Conservation (phyloP, 78 protist genomes). For the Chrysochromulina tobinii region DNA sequence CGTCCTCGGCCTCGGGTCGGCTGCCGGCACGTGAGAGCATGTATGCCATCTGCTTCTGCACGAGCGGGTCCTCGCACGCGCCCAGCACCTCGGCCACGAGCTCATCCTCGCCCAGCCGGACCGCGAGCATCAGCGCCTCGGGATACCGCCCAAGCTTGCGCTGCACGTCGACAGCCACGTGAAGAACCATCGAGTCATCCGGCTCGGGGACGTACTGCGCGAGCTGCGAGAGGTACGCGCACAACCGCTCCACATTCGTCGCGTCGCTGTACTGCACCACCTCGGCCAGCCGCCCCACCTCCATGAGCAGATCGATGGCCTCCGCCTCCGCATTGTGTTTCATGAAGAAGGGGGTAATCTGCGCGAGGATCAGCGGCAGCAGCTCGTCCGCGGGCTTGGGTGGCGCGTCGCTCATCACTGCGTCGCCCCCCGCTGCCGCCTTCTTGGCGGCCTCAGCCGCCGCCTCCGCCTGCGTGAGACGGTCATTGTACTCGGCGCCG, state of each 20-base stretch:
- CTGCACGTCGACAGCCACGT: constrained; percentile 55
- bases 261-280: constrained; percentile 54
- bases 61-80: constrained; percentile 1
- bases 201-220: constrained; percentile 85
- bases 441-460: not conserved
- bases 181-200: constrained; percentile 61
- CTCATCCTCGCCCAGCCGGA: not conserved
- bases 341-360: not conserved
- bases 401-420: not conserved
- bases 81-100: not conserved
- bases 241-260: constrained; percentile 73
- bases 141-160: constrained; percentile 26
- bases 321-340: constrained; percentile 91
- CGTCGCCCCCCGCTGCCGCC: too few species aligned
- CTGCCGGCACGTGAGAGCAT: constrained; percentile 64
- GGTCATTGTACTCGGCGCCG: constrained; percentile 63
- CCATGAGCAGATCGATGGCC: constrained; percentile 93
- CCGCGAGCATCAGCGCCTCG: constrained; percentile 62
- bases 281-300: constrained; percentile 32
- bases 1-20: constrained; percentile 22
- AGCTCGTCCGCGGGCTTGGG: not conserved
- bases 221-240: constrained; percentile 78
- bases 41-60: constrained; percentile 82
- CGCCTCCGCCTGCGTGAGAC: not conserved
- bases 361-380: not conserved